phyloP scores from a whole-genome alignment of 768 basidiomycete genomes.

The Amanita polypyramis region DNA sequence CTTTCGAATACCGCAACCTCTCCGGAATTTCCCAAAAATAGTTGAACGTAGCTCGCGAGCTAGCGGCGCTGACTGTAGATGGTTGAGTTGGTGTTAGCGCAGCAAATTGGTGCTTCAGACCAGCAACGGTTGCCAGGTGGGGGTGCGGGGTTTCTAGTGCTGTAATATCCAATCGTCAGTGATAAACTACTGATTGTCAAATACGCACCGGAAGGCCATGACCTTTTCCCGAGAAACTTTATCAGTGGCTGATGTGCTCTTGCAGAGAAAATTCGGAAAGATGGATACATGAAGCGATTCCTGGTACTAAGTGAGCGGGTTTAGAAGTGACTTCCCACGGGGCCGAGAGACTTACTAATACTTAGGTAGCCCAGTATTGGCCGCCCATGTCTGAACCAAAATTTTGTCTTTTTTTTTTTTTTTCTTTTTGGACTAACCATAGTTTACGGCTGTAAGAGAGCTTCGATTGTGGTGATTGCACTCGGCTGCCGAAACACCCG shows the following conservation, averaged over 20 bases:
- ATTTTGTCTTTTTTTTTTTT: too few relatives aligned
- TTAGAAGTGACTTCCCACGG: too few relatives aligned
- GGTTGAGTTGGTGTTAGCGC: constrained; percentile 16
- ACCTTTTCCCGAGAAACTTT: constrained; percentile 49
- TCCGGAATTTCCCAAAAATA: constrained; percentile 64
- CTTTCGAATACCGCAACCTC: constrained; percentile 42
- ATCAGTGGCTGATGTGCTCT: constrained; percentile 46
- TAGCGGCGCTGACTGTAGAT: constrained; percentile 9
- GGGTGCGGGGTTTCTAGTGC: constrained; percentile 34
- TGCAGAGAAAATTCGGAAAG: neutral
- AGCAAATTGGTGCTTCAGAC: constrained; percentile 40
- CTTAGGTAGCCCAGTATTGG: too few relatives aligned
- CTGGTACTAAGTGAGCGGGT: too few relatives aligned
- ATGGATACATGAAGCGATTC: neutral
- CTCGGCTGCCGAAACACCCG: too few relatives aligned
- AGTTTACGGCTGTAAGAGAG: too few relatives aligned
- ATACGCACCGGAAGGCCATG: constrained; percentile 34
- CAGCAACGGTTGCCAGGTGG: constrained; percentile 61
- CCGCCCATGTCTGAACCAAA: too few relatives aligned
- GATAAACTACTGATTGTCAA: neutral
- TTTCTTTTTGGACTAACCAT: too few relatives aligned
- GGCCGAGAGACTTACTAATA: too few relatives aligned
- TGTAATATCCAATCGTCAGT: constrained; percentile 8
- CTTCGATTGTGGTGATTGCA: too few relatives aligned
- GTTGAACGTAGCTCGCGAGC: constrained; percentile 16